Base-by-base conservation (phyloP, 2,329 filamentous ascomycete genomes). In the Chaetothyriales sp. region DNA sequence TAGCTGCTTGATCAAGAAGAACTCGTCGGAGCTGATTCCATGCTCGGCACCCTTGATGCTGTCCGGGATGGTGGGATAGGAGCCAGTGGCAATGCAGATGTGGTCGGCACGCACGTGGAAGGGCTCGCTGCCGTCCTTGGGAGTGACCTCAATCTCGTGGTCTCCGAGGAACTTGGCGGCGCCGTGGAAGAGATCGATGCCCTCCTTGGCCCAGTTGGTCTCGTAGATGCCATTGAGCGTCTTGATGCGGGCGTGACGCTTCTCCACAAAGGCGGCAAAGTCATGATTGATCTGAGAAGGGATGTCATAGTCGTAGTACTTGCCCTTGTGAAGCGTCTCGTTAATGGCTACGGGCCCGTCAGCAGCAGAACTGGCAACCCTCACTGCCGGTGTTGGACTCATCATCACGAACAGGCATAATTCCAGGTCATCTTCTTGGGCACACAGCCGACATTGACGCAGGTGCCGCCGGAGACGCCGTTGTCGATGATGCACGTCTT, bases 391-490 rank as follows among this genome's bases (percentile, higher is more conserved):
- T 15, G 10, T 39, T 12, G 32, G 15, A 39, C 32, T 39, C 32
- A 15, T 39, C 32, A 15, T 39, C 32, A 39, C 32, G 12, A 15
- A 39, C 32, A 39, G 10, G 32, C 32, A 15, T 39, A 39, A 39
- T 45, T 45, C 43, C 43, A 45, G n/a, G 43, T 45, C 45, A 25
- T 26, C 45, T 47, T 47, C 45, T 47, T 47, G 5, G 45, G 45
- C 28, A 61, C 68, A 57, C 64, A 74, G 71, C 72, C 74, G 57
- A 76, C 73, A 59, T 76, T 76, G 50, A 76, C 73, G 61, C 73
- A 75, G 44, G 67, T 71, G 48, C 71, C 72, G 28, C 73, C 73
- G 25, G 68, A 69, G 20, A 66, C 63, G 20, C 70, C 69, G 55
- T 70, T 71, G 58, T 75, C 72, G 43, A 76, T 66, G 51, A 76